phyloP scores from a whole-genome alignment of 2,329 filamentous ascomycete genomes.

The Fusarium sp. region DNA sequence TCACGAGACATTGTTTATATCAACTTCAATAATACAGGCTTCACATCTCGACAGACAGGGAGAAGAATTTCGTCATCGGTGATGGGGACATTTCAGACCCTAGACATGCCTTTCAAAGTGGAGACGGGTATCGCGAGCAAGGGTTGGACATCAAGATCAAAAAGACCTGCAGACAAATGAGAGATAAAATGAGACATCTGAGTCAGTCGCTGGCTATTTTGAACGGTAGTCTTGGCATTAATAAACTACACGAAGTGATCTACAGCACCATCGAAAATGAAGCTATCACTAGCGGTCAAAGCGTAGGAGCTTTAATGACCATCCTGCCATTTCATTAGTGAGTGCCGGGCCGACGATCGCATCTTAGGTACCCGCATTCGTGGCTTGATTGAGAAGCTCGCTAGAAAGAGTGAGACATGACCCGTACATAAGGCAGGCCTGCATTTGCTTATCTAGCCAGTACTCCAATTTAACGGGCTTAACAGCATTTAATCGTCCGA shows the following conservation, averaged over 20 bases:
- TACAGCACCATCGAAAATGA: background rate
- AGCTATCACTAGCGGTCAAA: conserved; percentile 15
- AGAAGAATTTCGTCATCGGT: conserved; percentile 7
- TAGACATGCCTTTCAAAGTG: background rate
- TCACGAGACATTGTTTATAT: background rate
- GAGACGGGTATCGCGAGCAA: conserved; percentile 6
- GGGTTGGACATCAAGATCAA: background rate
- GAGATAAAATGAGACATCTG: background rate
- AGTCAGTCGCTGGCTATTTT: background rate
- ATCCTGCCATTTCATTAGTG: background rate
- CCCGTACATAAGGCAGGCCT: background rate
- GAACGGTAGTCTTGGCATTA: background rate
- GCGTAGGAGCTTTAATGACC: conserved; percentile 1
- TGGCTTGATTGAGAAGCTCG: conserved; percentile 17
- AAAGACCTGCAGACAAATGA: background rate
- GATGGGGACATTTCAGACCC: conserved; percentile 3
- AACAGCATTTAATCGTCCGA: background rate
- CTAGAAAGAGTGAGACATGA: background rate
- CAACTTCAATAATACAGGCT: background rate
- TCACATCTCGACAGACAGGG: background rate
- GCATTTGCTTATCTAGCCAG: conserved; percentile 2
- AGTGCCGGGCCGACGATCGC: conserved; percentile 9
- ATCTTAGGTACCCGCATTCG: conserved; percentile 5
- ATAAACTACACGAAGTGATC: background rate
- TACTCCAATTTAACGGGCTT: background rate